Evolutionary conservation across 805 yeast species (phyloP).

Genomic region (Priceomyces castillae): DNA sequence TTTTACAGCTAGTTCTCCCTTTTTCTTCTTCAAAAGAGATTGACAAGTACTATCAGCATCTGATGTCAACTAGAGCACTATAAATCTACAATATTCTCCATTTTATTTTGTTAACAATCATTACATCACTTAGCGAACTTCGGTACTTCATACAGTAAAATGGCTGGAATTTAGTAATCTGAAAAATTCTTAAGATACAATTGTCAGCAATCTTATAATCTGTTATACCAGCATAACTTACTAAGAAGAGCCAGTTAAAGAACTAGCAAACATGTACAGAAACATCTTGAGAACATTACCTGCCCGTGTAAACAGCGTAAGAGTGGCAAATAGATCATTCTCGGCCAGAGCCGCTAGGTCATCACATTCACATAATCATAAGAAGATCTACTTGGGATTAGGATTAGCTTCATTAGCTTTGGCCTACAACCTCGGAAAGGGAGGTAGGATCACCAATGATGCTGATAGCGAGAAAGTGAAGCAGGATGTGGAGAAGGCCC

Average conservation of each 20-base stretch:
- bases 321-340: neutral
- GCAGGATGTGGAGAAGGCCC: slow-evolving; percentile 7
- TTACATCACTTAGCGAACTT: no score
- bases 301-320: neutral
- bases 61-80: no score
- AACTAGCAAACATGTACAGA: neutral
- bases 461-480: slow-evolving; percentile 9
- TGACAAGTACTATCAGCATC: no score
- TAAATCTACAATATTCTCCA: no score
- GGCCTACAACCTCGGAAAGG: neutral
- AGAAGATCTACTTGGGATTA: neutral
- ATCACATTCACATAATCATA: neutral
- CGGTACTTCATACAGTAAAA: neutral
- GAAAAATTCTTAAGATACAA: slow-evolving; percentile 5
- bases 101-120: no score
- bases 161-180: slow-evolving; percentile 6
- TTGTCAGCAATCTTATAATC: slow-evolving; percentile 8
- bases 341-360: neutral
- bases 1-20: no score
- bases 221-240: neutral
- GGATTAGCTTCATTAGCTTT: slow-evolving; percentile 1
- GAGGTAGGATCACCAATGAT: slow-evolving; percentile 4
- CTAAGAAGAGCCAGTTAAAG: neutral
- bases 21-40: no score
- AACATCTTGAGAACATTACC: slow-evolving; percentile 1